Conservation (phyloP, 805 yeast genomes). For the Ogataea paraovalis region DNA sequence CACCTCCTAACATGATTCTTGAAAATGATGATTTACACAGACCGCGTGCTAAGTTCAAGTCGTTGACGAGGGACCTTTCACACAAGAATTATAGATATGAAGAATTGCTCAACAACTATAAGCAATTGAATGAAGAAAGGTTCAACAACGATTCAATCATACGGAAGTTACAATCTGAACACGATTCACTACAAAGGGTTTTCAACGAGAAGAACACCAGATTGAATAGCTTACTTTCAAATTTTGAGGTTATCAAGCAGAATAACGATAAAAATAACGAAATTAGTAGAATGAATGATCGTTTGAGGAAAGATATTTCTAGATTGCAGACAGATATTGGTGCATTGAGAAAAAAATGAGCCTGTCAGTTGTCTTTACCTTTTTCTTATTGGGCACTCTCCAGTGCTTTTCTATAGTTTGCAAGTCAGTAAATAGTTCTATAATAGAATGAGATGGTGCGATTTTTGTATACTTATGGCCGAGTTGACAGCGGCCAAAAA, state of each 20-base stretch:
- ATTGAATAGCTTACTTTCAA: constrained; percentile 22
- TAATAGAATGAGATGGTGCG: too few relatives aligned
- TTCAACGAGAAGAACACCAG: constrained; percentile 12
- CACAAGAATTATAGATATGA: constrained; percentile 19
- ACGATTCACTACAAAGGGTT: constrained; percentile 16
- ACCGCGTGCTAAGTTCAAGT: constrained; percentile 11
- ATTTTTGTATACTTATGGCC: too few relatives aligned
- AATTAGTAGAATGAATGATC: constrained; percentile 26
- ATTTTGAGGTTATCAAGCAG: constrained; percentile 30
- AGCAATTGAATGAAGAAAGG: constrained; percentile 32
- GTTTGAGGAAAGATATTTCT: constrained; percentile 24
- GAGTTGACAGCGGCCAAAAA: too few relatives aligned
- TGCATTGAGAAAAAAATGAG: constrained; percentile 8
- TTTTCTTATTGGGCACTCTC: too few relatives aligned
- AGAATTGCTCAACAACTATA: constrained; percentile 29
- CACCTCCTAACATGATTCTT: background rate
- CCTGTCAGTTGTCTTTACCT: background rate
- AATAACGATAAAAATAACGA: constrained; percentile 31
- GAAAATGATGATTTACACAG: constrained; percentile 4
- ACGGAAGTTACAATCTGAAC: constrained; percentile 16
- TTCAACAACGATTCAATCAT: constrained; percentile 25
- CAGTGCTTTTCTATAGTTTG: too few relatives aligned
- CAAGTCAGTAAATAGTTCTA: too few relatives aligned
- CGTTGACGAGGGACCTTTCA: constrained; percentile 12
- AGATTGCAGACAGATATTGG: constrained; percentile 20